Base-by-base conservation (phyloP, 352 stramenopile species). In the Pythium monospermum region DNA sequence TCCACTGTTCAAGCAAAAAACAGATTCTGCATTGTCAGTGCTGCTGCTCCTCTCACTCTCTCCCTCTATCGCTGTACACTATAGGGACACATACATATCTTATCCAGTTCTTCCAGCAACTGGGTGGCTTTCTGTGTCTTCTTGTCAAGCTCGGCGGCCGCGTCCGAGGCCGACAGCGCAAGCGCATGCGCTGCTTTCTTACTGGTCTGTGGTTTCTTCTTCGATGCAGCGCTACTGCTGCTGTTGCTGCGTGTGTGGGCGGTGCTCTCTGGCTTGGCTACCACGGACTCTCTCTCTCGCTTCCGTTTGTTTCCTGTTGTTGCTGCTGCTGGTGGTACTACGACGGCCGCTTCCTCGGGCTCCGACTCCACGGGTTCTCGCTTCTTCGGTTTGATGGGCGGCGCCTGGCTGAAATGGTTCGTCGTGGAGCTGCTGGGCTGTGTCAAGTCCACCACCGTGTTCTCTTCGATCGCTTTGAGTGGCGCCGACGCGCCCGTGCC, bases 101-200 rank as follows among this genome's bases (percentile, higher is more conserved):
- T 76, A 47, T 88, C 76, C 6, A 91, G 59, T 31, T 87, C 76
- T 15, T 76, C 64, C 47, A 91, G 53, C 25, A 87, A 27, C 50
- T 60, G 53, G 15, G 73, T 33, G 33, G 78, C 59, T 25, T 71
- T 59, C 19, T 66, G 67, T 21, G 64, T 69, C 51, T 77, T 83
- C 35, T 69, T 70, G 55, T 84, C 59, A 1, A 66, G 47, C 19
- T 49, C 53, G 1, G 48, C 49, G 6, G 52, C 25, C n/a, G 41
- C 18, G 7, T 41, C 30, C 15, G 35, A 7, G 10, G 35, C 35
- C 16, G 35, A 5, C 35, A 19, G 19, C 16, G 16, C 16, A n/a
- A n/a, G n/a, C 16, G 35, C 7, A 7, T 19, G 13, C 16, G 10
- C 10, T n/a, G 35, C 10, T 19, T 40, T 40, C 35, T 40, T 40